phyloP scores from a whole-genome alignment of 2,329 filamentous ascomycete genomes.

The Fusarium austroafricanum region DNA sequence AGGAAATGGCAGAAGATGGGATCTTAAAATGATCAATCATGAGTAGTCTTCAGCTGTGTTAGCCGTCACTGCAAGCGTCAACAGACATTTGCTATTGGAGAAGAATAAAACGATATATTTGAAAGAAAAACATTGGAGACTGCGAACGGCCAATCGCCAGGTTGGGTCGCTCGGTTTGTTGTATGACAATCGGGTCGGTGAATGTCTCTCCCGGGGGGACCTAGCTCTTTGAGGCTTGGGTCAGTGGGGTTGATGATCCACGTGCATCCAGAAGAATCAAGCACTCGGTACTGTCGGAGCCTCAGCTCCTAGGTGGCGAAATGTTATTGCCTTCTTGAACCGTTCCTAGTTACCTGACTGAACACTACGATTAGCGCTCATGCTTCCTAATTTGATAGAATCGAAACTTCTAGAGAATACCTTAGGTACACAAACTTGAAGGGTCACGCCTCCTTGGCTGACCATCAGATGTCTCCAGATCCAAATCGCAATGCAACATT shows the following conservation, averaged over 20 bases:
- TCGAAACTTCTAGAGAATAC: conserved; percentile 21
- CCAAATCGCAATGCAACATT: not conserved
- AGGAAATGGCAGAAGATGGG: conserved; percentile 4
- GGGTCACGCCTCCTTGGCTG: too few species aligned
- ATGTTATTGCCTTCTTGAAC: too few species aligned
- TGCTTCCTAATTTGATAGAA: conserved; percentile 23
- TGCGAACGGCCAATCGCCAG: conserved; percentile 21
- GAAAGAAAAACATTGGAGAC: conserved; percentile 9
- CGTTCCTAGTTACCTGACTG: not conserved
- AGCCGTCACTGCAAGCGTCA: conserved; percentile 31
- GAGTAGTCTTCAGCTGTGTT: conserved; percentile 17
- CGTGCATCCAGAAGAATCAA: not conserved
- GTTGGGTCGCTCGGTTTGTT: conserved; percentile 28
- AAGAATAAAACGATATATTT: conserved; percentile 6
- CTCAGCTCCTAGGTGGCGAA: not conserved
- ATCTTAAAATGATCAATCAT: conserved; percentile 18
- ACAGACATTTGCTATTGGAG: conserved; percentile 16
- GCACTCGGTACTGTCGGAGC: conserved; percentile 17
- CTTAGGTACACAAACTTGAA: not conserved
- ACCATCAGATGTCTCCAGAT: not conserved
- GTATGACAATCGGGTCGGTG: conserved; percentile 35
- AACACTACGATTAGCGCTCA: conserved; percentile 19
- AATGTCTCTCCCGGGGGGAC: conserved; percentile 33
- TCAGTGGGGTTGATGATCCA: conserved; percentile 14
- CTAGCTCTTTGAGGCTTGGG: conserved; percentile 34